Base-by-base conservation (phyloP, 139 green algal species). In the Haematococcus lacustris region DNA sequence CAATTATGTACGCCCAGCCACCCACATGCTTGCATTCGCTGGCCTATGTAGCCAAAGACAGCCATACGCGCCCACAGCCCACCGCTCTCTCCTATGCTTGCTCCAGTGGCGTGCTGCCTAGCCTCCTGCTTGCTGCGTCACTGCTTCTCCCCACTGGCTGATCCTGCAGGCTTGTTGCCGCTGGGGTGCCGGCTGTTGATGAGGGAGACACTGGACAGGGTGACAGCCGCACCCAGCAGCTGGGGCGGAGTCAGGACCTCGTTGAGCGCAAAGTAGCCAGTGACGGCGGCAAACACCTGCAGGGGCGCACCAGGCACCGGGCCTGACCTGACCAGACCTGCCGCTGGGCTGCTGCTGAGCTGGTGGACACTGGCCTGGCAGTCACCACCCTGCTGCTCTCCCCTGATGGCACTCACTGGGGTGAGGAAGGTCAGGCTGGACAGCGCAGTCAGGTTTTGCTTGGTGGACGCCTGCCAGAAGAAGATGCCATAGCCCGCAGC, bases 381-480 rank as follows among this genome's bases (percentile, higher is more conserved):
- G n/a, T n/a, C n/a, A n/a, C n/a, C n/a, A n/a, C n/a, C n/a, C n/a
- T n/a, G n/a, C n/a, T n/a, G n/a, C n/a, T n/a, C n/a, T n/a, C n/a
- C n/a, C n/a, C n/a, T n/a, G n/a, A n/a, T n/a, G n/a, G 93, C 93
- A 89, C 98, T 97, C 66, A 96, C 85, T 30, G 95, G 95, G 2
- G 95, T 99, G 25, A 99, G 78, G 79, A 99, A 99, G 13, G 95
- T 99, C 1, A 99, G 79, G 47, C 78, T 91, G 63, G 83, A 93
- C 3, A 99, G 87, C 3, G 85, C 78, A 17, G 95, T 98, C 1
- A 98, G 70, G 73, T 90, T 93, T n/a, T n/a, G n/a, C 86, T 76
- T 89, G 84, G 71, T 90, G 92, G 78, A 97, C 91, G 72, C 23
- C 62, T 72, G 63, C 23, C 80, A 89, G 79, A 91, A 92, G 63